Percentiles rank a stretch among this genome's conserved stretches.
Conservation (phyloP, 768 basidiomycete species). For the Trametes cubensis region DNA sequence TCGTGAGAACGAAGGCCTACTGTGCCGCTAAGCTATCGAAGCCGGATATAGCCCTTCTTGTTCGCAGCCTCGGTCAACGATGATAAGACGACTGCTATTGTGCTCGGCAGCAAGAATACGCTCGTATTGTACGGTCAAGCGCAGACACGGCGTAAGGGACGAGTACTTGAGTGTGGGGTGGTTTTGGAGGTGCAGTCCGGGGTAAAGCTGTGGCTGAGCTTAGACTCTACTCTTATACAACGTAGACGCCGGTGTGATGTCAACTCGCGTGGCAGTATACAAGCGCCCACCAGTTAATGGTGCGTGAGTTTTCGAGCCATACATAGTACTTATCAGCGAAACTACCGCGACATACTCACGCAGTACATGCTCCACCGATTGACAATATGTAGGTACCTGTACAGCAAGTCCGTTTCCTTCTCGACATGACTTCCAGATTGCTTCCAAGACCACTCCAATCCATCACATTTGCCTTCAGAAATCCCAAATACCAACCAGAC, state of each 20-base stretch:
- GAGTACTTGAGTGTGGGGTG: neutral
- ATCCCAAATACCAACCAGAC: no score
- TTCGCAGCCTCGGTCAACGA: neutral
- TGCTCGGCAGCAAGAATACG: neutral
- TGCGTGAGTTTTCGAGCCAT: no score
- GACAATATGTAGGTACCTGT: neutral
- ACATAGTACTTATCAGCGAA: no score
- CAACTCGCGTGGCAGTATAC: neutral
- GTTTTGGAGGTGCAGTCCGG: neutral
- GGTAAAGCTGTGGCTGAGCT: neutral
- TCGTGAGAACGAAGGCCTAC: constrained; percentile 14
- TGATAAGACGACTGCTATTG: neutral
- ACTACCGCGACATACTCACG: no score
- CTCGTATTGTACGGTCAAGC: neutral
- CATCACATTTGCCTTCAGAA: no score
- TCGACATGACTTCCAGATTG: neutral
- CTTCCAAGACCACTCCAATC: neutral
- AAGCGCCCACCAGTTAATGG: neutral
- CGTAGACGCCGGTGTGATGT: neutral
- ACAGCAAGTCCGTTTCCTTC: neutral
- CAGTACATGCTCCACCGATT: neutral
- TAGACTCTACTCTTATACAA: neutral
- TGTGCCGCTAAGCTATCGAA: neutral
- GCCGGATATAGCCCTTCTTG: constrained; percentile 3
- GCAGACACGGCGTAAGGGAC: no score